These are phyloP conservation scores for Hypoxylon perforatum DNA, from an alignment of 495 filamentous ascomycete species.

Conservation along the genomic window DNA sequence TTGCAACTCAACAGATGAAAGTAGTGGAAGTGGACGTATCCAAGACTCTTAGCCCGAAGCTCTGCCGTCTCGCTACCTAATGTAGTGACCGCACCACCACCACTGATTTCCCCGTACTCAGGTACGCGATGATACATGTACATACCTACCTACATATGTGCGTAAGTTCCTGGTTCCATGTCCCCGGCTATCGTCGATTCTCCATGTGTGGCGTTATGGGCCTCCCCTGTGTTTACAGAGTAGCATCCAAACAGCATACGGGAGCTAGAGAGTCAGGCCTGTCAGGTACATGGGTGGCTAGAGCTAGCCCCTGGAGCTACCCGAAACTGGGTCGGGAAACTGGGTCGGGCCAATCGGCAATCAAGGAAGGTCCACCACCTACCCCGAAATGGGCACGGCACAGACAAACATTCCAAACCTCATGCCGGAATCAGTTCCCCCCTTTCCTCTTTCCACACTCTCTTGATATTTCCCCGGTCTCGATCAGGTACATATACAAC, in stretches of 20 bases:
- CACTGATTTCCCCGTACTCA: no score
- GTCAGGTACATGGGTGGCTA: not conserved
- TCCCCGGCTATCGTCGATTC: not conserved
- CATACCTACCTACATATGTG: no score
- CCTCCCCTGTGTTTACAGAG: not conserved
- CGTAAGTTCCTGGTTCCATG: no score
- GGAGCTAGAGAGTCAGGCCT: not conserved
- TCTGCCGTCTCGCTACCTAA: not conserved
- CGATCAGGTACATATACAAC: not conserved
- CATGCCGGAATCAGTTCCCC: not conserved
- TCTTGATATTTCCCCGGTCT: not conserved
- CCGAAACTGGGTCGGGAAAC: not conserved
- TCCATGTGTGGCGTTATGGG: constrained; percentile 22
- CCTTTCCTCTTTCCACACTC: not conserved
- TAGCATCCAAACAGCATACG: not conserved
- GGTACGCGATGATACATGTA: no score
- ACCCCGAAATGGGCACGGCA: constrained; percentile 18
- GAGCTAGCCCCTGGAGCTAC: not conserved
- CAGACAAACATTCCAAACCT: constrained; percentile 17
- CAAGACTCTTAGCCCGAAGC: not conserved
- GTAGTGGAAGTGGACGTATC: no score
- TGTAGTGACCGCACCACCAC: no score
- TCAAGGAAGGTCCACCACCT: constrained; percentile 23
- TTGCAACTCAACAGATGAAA: no score
- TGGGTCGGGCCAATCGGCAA: constrained; percentile 32